Conservation (phyloP, 495 filamentous ascomycete species). For the Aspergillus heteromorphus region DNA sequence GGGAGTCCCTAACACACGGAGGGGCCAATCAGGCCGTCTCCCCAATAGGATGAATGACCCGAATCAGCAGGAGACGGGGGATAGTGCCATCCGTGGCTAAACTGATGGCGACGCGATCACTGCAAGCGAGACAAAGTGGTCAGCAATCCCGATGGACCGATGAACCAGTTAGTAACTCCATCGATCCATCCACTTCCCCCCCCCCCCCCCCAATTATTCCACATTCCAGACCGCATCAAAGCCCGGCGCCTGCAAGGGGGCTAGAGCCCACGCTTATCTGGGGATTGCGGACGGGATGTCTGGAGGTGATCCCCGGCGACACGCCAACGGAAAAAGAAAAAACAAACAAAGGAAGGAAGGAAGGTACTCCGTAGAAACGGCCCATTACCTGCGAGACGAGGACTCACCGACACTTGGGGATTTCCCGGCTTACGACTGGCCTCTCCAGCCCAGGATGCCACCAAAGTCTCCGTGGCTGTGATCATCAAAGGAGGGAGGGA, state of each 20-base stretch:
- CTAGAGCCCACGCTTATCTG: not conserved
- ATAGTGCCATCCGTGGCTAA: not conserved
- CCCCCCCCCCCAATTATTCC: not conserved
- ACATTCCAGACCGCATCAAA: not conserved
- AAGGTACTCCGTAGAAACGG: no score
- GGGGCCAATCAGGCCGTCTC: not conserved
- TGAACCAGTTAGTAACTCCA: not conserved
- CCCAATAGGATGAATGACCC: not conserved
- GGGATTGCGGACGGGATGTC: not conserved
- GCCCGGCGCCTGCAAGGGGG: constrained; percentile 5
- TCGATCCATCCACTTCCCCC: not conserved
- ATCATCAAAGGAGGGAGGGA: not conserved
- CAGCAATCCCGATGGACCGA: not conserved
- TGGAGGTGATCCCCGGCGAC: not conserved
- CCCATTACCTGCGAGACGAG: not conserved
- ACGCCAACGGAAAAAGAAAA: no score
- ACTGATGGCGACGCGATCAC: not conserved
- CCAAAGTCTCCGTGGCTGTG: not conserved
- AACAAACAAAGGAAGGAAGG: not conserved
- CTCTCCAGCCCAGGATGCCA: not conserved
- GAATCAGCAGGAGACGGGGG: not conserved
- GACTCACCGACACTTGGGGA: constrained; percentile 6
- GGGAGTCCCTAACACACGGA: not conserved
- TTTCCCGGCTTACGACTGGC: not conserved
- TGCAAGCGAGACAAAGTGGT: not conserved